phyloP scores from a whole-genome alignment of 139 green algal species.

The Eudorina sp. region DNA sequence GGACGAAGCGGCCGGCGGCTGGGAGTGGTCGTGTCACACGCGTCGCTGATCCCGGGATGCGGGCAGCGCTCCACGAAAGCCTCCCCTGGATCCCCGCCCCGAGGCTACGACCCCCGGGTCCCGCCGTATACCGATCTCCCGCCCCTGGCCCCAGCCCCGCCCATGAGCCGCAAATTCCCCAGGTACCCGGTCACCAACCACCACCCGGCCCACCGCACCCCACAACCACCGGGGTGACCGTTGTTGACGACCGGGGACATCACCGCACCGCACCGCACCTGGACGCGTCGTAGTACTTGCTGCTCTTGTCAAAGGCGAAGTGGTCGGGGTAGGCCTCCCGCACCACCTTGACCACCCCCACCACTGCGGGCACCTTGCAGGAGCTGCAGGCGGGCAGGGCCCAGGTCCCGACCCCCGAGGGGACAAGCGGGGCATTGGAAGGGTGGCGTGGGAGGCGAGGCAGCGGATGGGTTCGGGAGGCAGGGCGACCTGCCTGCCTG shows the following conservation, averaged over 20 bases:
- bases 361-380: conserved; percentile 42
- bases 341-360: conserved; percentile 56
- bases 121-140: not conserved
- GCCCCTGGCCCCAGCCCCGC: not conserved
- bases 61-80: too few relatives aligned
- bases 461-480: too few relatives aligned
- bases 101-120: not conserved
- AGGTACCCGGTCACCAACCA: not conserved
- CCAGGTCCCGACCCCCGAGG: too few relatives aligned
- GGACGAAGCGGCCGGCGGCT: too few relatives aligned
- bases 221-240: not conserved
- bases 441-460: too few relatives aligned
- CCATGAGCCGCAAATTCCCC: too few relatives aligned
- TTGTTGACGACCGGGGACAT: not conserved
- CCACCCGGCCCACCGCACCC: not conserved
- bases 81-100: too few relatives aligned
- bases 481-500: too few relatives aligned
- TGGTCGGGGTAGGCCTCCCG: conserved; percentile 79
- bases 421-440: too few relatives aligned
- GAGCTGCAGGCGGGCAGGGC: conserved; percentile 7
- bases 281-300: conserved; percentile 74
- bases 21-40: too few relatives aligned
- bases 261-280: not conserved
- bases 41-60: too few relatives aligned
- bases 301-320: conserved; percentile 67